These are phyloP conservation scores for Aspergillus ochraceoroseus DNA, from an alignment of 2,329 filamentous ascomycete species.

Conservation along the genomic window DNA sequence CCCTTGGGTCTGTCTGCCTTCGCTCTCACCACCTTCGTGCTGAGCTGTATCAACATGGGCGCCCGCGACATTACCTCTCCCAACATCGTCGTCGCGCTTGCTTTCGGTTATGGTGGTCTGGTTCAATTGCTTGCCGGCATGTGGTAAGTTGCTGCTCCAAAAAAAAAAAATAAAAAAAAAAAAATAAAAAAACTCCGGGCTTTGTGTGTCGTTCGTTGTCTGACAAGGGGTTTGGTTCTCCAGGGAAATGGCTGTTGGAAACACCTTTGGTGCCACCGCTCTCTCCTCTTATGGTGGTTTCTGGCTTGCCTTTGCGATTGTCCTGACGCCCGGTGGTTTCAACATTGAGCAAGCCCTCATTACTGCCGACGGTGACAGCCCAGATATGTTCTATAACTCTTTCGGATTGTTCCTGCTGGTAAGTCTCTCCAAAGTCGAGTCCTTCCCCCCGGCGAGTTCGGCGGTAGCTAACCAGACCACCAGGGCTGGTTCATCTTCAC, in stretches of 20 bases:
- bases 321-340: constrained; percentile 65
- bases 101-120: constrained; percentile 71
- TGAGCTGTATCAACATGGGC: constrained; percentile 68
- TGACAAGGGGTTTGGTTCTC: too few relatives aligned
- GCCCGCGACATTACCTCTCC: constrained; percentile 56
- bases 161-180: too few relatives aligned
- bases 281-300: constrained; percentile 78
- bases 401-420: constrained; percentile 69
- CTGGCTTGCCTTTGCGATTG: constrained; percentile 71
- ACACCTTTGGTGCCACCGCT: constrained; percentile 79
- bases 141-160: constrained; percentile 65
- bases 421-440: constrained; percentile 21
- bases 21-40: constrained; percentile 75
- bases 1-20: constrained; percentile 73
- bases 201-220: too few relatives aligned
- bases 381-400: constrained; percentile 55
- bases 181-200: too few relatives aligned
- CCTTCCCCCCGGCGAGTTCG: too few relatives aligned
- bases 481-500: constrained; percentile 81
- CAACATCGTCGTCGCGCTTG: constrained; percentile 64
- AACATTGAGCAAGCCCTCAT: constrained; percentile 48
- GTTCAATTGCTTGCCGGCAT: constrained; percentile 78
- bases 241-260: constrained; percentile 82
- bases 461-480: constrained; percentile 14
- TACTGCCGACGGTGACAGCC: constrained; percentile 29